Conservation (phyloP, 2,329 filamentous ascomycete species). For the Aspergillus jensenii region DNA sequence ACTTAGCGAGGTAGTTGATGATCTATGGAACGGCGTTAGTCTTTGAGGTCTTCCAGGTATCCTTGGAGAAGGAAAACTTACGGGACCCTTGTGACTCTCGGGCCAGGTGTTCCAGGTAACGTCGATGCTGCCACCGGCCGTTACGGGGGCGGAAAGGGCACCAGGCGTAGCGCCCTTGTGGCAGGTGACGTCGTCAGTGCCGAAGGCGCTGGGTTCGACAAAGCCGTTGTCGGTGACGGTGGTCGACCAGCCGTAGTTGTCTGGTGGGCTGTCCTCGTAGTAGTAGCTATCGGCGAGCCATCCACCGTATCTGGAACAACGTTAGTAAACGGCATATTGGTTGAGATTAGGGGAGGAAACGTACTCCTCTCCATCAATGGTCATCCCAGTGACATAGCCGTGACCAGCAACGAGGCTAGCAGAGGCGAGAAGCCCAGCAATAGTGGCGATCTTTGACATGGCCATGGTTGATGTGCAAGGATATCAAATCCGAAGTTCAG, state of each 20-base stretch:
- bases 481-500: constrained; percentile 14
- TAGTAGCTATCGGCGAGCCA: constrained; percentile 37
- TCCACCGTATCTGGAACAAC: constrained; percentile 32
- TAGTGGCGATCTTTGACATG: constrained; percentile 24
- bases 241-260: constrained; percentile 54
- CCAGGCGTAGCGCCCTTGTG: constrained; percentile 56
- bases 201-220: constrained; percentile 50
- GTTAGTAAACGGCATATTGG: background rate
- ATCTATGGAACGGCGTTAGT: constrained; percentile 60
- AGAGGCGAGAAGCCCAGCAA: constrained; percentile 26
- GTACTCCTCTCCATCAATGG: constrained; percentile 1
- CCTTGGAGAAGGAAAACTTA: too few species aligned
- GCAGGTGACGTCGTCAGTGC: constrained; percentile 58
- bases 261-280: constrained; percentile 34
- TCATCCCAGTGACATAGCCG: constrained; percentile 28
- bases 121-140: constrained; percentile 58
- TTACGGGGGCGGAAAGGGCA: constrained; percentile 61
- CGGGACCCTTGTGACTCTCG: constrained; percentile 52
- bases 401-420: constrained; percentile 32
- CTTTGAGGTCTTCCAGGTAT: constrained; percentile 57
- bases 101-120: constrained; percentile 67
- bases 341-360: background rate
- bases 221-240: constrained; percentile 57
- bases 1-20: constrained; percentile 64
- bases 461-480: constrained; percentile 21